These are phyloP conservation scores for Entamoeba histolytica DNA, from an alignment of 208 protist genomes.

Conservation along the genomic window DNA sequence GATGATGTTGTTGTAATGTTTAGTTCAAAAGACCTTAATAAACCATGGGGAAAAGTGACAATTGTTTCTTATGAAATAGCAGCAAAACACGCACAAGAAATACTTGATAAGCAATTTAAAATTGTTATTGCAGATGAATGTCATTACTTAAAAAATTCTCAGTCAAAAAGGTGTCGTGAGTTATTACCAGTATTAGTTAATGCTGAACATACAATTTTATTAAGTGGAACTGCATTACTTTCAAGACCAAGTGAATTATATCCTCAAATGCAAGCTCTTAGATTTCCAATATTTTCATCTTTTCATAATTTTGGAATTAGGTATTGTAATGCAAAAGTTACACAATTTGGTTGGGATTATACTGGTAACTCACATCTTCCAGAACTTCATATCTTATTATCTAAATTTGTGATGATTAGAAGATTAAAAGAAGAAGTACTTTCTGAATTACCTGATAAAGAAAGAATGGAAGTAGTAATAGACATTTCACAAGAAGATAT, in stretches of 20 bases:
- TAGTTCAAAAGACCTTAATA: background rate
- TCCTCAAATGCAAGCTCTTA: constrained; percentile 13
- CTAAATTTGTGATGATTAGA: constrained; percentile 10
- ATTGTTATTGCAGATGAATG: constrained; percentile 25
- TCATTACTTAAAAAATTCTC: constrained; percentile 27
- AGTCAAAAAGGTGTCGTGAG: constrained; percentile 15
- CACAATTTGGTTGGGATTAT: background rate
- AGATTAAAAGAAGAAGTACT: constrained; percentile 22
- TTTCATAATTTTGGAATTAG: constrained; percentile 4
- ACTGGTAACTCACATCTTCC: constrained; percentile 7
- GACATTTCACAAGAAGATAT: constrained; percentile 48
- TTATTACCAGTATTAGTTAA: constrained; percentile 17
- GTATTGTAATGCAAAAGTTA: constrained; percentile 17
- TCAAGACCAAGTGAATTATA: constrained; percentile 24
- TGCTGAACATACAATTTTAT: constrained; percentile 18
- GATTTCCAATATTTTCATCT: constrained; percentile 8
- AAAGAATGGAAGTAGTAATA: constrained; percentile 8
- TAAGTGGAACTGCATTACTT: constrained; percentile 26
- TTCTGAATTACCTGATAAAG: constrained; percentile 16
- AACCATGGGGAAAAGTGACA: background rate
- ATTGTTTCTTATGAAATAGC: background rate
- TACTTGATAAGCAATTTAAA: background rate
- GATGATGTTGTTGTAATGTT: background rate
- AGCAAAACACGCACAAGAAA: background rate
- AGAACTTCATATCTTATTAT: constrained; percentile 18